phyloP scores from a whole-genome alignment of 495 filamentous ascomycete species.

The Sporormia fimetaria region DNA sequence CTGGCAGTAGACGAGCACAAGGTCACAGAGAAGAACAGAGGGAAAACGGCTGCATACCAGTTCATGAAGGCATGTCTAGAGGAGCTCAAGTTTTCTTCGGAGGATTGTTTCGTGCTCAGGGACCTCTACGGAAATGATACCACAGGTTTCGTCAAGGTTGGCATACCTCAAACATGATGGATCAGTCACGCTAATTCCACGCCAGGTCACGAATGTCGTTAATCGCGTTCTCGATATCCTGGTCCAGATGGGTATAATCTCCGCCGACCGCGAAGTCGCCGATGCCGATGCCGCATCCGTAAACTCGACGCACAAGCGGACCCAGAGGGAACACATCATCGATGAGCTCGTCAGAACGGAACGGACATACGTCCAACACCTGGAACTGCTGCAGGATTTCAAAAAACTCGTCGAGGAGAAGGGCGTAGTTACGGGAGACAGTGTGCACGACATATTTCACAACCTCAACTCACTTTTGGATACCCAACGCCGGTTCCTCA shows the following conservation, averaged over 20 bases:
- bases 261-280: slow-evolving; percentile 17
- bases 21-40: slow-evolving; percentile 50
- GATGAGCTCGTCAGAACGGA: slow-evolving; percentile 87
- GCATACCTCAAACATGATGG: slow-evolving; percentile 8
- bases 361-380: slow-evolving; percentile 94
- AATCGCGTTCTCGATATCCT: slow-evolving; percentile 84
- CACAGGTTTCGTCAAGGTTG: slow-evolving; percentile 90
- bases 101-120: slow-evolving; percentile 81
- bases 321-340: slow-evolving; percentile 76
- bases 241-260: slow-evolving; percentile 57
- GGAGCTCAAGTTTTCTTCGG: slow-evolving; percentile 62
- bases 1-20: slow-evolving; percentile 53
- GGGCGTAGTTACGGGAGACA: slow-evolving; percentile 77
- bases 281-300: slow-evolving; percentile 21
- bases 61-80: slow-evolving; percentile 57
- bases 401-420: slow-evolving; percentile 83
- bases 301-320: slow-evolving; percentile 41
- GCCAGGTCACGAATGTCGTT: slow-evolving; percentile 65
- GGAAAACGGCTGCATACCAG: slow-evolving; percentile 57
- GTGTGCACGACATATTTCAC: slow-evolving; percentile 87
- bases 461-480: slow-evolving; percentile 91
- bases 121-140: slow-evolving; percentile 91
- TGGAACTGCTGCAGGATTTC: slow-evolving; percentile 85
- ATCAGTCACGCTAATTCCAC: slow-evolving; percentile 17
- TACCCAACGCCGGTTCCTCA: slow-evolving; percentile 88